Evolutionary conservation across 2,329 filamentous ascomycete genomes (phyloP).

Genomic region (Microascus cirrosus): DNA sequence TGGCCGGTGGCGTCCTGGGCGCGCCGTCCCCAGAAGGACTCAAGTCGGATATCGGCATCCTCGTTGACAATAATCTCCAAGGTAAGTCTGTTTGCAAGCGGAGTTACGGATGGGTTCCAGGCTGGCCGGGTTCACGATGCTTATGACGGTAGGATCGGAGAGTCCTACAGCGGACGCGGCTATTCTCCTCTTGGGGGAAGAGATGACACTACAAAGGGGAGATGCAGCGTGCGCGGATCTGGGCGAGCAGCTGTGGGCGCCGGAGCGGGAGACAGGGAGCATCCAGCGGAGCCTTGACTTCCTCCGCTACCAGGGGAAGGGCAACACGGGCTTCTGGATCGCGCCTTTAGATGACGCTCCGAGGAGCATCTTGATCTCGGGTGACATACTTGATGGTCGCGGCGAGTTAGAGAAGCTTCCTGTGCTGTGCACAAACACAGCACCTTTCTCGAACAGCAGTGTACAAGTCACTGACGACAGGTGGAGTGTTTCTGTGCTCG

Average conservation of each 20-base stretch:
- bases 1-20: slow-evolving; percentile 11
- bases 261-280: slow-evolving; percentile 12
- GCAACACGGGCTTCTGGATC: slow-evolving; percentile 22
- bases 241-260: slow-evolving; percentile 27
- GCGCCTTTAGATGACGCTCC: slow-evolving; percentile 10
- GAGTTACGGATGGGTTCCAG: background rate
- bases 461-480: slow-evolving; percentile 17
- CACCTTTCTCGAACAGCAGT: slow-evolving; percentile 24
- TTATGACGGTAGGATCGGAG: slow-evolving; percentile 14
- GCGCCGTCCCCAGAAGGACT: slow-evolving; percentile 21
- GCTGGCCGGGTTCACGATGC: background rate
- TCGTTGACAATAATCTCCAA: slow-evolving; percentile 28
- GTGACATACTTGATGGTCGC: slow-evolving; percentile 10
- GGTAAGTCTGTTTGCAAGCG: slow-evolving; percentile 13
- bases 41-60: slow-evolving; percentile 22
- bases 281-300: slow-evolving; percentile 23
- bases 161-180: slow-evolving; percentile 20
- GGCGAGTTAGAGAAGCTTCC: slow-evolving; percentile 13
- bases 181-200: slow-evolving; percentile 21
- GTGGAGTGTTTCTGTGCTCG: slow-evolving; percentile 24
- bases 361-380: slow-evolving; percentile 16
- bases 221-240: slow-evolving; percentile 19
- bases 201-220: slow-evolving; percentile 16
- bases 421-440: slow-evolving; percentile 30
- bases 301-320: slow-evolving; percentile 18